These are phyloP conservation scores for Brasenia schreberi DNA, from an alignment of 164 flowering plant genomes.

Conservation along the genomic window DNA sequence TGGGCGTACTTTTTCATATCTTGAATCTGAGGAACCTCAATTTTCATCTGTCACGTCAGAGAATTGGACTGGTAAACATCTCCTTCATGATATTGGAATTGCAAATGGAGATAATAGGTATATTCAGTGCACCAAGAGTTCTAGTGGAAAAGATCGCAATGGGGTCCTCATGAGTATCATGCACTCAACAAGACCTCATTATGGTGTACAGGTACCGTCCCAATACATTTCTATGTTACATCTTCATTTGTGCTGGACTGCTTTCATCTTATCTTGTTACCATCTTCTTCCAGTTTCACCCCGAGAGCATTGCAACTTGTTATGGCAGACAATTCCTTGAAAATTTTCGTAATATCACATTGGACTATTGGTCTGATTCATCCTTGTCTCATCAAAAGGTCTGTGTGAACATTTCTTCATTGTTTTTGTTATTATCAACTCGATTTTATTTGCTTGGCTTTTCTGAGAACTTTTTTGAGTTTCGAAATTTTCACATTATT, in stretches of 20 bases:
- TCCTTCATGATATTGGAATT: not conserved
- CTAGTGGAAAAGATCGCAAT: slow-evolving; percentile 11
- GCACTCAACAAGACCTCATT: slow-evolving; percentile 89
- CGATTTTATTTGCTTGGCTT: no score
- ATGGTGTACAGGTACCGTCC: slow-evolving; percentile 73
- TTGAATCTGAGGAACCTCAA: slow-evolving; percentile 18
- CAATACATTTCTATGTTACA: not conserved
- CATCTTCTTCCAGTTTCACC: slow-evolving; percentile 70
- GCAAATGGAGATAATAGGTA: slow-evolving; percentile 9
- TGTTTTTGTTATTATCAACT: no score
- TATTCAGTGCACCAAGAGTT: slow-evolving; percentile 11
- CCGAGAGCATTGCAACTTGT: slow-evolving; percentile 86
- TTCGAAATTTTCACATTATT: no score
- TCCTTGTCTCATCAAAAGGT: slow-evolving; percentile 18
- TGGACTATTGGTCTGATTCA: slow-evolving; percentile 54
- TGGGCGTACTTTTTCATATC: slow-evolving; percentile 32
- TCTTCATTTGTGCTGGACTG: not conserved
- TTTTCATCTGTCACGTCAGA: not conserved
- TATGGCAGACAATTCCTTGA: slow-evolving; percentile 70
- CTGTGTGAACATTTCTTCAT: slow-evolving; percentile 27
- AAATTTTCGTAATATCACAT: slow-evolving; percentile 73
- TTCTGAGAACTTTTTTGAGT: no score
- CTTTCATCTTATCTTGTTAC: not conserved
- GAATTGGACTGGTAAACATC: not conserved
- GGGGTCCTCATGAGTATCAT: slow-evolving; percentile 75